Evolutionary conservation across 108 stramenopile species (phyloP).

Genomic region (Mediolabrus comicus): DNA sequence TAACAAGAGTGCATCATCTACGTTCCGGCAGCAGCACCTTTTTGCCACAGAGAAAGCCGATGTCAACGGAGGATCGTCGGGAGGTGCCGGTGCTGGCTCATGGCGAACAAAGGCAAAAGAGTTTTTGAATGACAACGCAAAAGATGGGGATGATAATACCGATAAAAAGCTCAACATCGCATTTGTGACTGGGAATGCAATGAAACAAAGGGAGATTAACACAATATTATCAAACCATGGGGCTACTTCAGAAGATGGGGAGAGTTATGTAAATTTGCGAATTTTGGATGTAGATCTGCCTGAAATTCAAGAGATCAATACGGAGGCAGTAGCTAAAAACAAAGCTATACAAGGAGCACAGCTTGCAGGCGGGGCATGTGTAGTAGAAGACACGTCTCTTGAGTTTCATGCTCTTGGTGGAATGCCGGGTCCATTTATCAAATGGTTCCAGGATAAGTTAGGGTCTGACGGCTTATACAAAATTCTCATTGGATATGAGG

Average conservation of each 20-base stretch:
- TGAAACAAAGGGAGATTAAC: slow-evolving; percentile 82
- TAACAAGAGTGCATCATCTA: too few species aligned
- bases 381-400: slow-evolving; percentile 97
- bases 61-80: slow-evolving; percentile 2
- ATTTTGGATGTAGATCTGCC: slow-evolving; percentile 80
- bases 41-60: not conserved
- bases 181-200: slow-evolving; percentile 84
- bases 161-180: slow-evolving; percentile 65
- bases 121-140: slow-evolving; percentile 15
- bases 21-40: not conserved
- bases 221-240: slow-evolving; percentile 67
- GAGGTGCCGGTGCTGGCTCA: slow-evolving; percentile 43
- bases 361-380: slow-evolving; percentile 79
- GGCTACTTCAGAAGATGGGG: slow-evolving; percentile 34
- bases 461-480: slow-evolving; percentile 86
- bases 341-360: slow-evolving; percentile 88
- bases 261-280: slow-evolving; percentile 66
- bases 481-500: slow-evolving; percentile 79
- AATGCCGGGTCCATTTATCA: slow-evolving; percentile 99
- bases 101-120: slow-evolving; percentile 48
- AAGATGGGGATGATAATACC: slow-evolving; percentile 2
- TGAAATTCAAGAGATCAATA: slow-evolving; percentile 87
- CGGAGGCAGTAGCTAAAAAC: slow-evolving; percentile 83
- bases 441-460: slow-evolving; percentile 96
- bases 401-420: slow-evolving; percentile 96